Evolutionary conservation across 805 yeast species (phyloP), one percentile per base, ranked within the genome.

Genomic region (Wickerhamiella allomyrinae): DNA sequence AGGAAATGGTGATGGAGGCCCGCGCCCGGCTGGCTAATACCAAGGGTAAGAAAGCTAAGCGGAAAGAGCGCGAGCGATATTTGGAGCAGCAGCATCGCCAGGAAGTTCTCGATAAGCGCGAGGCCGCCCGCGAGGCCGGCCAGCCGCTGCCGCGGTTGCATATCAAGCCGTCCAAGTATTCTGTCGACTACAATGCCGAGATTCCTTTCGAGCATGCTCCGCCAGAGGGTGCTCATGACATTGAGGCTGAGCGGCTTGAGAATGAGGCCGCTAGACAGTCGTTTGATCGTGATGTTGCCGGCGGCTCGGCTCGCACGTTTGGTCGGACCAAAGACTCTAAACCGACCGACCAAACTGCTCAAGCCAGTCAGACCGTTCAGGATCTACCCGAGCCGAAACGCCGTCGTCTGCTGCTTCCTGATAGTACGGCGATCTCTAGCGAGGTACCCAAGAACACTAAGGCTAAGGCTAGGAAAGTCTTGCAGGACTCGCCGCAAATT

Each of bases 1-100:
- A 72, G 43, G 96, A 89, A 57, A 85, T 87, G 95, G 60, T 87
- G 7, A 75, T 84, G n/a, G 98, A 91, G 57, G 98, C 98, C 1
- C 71, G 79, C 38, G 94, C 95, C 1, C 71, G 98, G 51, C 64
- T 89, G 48, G 83, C 94, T 10, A 87, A 85, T 53, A 86, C 96
- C 0, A 85, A 81, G 57, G 98, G 97, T 46, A 86, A 87, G 51
- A 89, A 89, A 59, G 95, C 96, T 0, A 83, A 87, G 45, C 63
- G 97, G 45, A 85, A 87, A 56, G 83, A 79, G 2, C 67, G 96
- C 44, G 97, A 89, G 57, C 65, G 91, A 40, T 70, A 82, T 71
- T 62, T 85, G 36, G 82, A 77, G 39, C 94, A 86, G 54, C 80
- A 84, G 45, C 71, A 76, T 51, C 62, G 93, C 24, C 67, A 85